phyloP scores from a whole-genome alignment of 1,139 yeast species.

The Debaryomycetaceae sp. region DNA sequence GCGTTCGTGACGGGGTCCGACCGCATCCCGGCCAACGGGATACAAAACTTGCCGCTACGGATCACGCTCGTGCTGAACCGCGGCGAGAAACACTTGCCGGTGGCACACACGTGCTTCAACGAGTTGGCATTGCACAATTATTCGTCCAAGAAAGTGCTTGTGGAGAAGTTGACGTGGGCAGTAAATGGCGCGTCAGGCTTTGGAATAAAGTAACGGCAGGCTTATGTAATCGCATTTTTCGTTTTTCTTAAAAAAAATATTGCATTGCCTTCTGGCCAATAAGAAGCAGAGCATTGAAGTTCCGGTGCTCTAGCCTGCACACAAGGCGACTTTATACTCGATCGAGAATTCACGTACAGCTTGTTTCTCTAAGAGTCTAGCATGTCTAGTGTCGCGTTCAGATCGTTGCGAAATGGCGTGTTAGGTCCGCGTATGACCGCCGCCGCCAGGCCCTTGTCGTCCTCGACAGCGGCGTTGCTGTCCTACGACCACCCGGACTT shows the following conservation, averaged over 20 bases:
- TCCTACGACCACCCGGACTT: constrained; percentile 92
- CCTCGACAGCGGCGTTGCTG: constrained; percentile 46
- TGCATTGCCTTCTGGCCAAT: no score
- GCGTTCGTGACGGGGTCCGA: constrained; percentile 85
- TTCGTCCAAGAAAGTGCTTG: constrained; percentile 37
- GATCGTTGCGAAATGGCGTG: constrained; percentile 45
- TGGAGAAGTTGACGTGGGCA: constrained; percentile 50
- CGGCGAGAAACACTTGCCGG: constrained; percentile 50
- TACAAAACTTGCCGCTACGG: constrained; percentile 60
- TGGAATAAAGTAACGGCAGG: constrained; percentile 55
- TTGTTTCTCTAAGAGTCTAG: no score
- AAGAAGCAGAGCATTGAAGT: no score
- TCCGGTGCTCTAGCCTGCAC: no score
- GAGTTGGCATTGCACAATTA: constrained; percentile 74
- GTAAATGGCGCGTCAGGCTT: constrained; percentile 77
- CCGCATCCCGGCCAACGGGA: constrained; percentile 86
- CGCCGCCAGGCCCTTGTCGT: constrained; percentile 27
- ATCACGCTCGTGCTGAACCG: constrained; percentile 42
- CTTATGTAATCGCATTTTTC: neutral
- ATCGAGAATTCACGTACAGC: no score
- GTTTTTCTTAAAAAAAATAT: no score
- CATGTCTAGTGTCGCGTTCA: constrained; percentile 38
- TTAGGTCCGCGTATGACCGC: constrained; percentile 34
- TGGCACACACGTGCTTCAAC: constrained; percentile 91
- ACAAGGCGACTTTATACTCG: no score